Percentiles rank a stretch among this genome's conserved stretches.
These are phyloP conservation scores for Geosmithia putterillii DNA, from an alignment of 2,329 filamentous ascomycete species.

Conservation along the genomic window DNA sequence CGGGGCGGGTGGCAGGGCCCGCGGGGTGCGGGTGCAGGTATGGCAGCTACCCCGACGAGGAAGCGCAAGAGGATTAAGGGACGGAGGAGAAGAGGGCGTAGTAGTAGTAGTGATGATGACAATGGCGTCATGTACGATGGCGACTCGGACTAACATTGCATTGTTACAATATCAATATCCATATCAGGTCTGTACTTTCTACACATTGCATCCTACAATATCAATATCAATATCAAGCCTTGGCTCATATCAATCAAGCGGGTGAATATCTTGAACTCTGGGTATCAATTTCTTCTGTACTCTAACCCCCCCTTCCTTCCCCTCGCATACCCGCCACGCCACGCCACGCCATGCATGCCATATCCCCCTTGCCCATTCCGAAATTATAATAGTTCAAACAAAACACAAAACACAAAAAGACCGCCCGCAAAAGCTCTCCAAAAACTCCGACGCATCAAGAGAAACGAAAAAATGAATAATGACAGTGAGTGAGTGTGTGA, in stretches of 20 bases:
- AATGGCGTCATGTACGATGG: neutral
- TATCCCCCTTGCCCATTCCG: too few species aligned
- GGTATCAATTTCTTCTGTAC: neutral
- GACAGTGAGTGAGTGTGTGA: neutral
- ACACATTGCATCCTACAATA: neutral
- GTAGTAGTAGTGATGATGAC: neutral
- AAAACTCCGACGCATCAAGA: neutral
- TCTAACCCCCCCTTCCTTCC: neutral
- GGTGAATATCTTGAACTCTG: neutral
- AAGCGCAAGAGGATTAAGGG: conserved; percentile 15
- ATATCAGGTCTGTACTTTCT: too few species aligned
- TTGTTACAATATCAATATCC: neutral
- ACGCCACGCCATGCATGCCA: too few species aligned
- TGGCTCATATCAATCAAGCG: neutral
- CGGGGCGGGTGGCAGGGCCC: conserved; percentile 33
- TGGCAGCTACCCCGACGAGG: conserved; percentile 6
- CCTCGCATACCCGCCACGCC: too few species aligned
- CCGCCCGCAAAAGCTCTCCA: neutral
- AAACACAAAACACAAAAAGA: too few species aligned
- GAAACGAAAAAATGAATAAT: neutral
- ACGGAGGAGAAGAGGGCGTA: conserved; percentile 4
- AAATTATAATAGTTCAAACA: too few species aligned
- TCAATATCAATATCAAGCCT: too few species aligned
- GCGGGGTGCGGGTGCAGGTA: conserved; percentile 10
- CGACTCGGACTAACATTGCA: neutral